A percentile compares a stretch with the other conserved stretches of the same genome.
Evolutionary conservation across 2,329 filamentous ascomycete species (phyloP).

Genomic region (Magnaporthiopsis poae): DNA sequence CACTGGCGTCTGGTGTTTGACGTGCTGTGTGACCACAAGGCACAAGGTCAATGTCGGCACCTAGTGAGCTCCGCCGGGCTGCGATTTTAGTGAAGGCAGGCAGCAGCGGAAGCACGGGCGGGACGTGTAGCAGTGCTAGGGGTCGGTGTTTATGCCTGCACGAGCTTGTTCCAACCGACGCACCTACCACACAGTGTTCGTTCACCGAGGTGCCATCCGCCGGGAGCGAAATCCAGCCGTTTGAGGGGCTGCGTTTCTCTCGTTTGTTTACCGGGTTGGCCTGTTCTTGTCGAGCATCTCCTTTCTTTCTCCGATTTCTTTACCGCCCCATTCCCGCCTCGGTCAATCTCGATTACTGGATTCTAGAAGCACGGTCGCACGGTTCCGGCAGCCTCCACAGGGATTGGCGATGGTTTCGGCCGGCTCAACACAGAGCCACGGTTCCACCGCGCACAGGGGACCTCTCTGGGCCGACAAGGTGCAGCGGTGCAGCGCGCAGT

Average conservation of each 20-base stretch:
- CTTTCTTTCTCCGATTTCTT: neutral
- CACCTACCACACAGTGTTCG: neutral
- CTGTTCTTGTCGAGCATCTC: neutral
- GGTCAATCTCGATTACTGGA: neutral
- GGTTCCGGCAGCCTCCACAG: neutral
- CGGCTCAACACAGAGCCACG: neutral
- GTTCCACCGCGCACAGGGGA: neutral
- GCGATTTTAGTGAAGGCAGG: neutral
- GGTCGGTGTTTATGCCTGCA: neutral
- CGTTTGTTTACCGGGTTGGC: neutral
- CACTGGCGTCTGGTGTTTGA: too few species aligned
- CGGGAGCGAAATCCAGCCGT: neutral
- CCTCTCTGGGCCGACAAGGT: neutral
- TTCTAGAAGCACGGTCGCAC: neutral
- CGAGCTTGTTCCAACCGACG: neutral
- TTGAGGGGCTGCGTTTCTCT: neutral
- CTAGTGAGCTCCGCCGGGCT: too few species aligned
- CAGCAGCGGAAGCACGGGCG: too few species aligned
- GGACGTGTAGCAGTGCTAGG: neutral
- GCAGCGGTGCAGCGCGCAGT: neutral
- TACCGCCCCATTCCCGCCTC: neutral
- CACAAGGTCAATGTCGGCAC: neutral
- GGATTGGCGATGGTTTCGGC: neutral
- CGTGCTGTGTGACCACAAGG: neutral
- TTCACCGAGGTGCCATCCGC: neutral